phyloP scores from a whole-genome alignment of 257 asterid species.

The Prunella vulgaris region DNA sequence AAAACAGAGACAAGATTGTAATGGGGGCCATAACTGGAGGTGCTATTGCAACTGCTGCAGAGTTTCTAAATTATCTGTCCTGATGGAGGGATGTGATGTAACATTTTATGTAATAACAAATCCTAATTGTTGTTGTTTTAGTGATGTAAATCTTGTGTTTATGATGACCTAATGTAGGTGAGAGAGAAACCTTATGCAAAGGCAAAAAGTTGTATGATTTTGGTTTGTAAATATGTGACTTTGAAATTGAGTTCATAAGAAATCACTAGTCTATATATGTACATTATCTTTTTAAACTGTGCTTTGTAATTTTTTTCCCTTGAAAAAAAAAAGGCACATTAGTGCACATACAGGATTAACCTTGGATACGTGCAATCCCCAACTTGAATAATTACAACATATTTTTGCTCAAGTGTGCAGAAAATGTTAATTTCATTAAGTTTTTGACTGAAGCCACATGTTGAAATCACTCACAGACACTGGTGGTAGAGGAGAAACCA shows the following conservation, averaged over 20 bases:
- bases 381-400: no score
- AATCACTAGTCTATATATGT: no score
- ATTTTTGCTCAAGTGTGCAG: background rate
- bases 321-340: no score
- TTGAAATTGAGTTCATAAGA: no score
- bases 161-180: no score
- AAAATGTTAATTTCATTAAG: background rate
- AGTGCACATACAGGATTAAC: no score
- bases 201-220: no score
- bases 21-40: slow-evolving; percentile 70
- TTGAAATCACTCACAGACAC: background rate
- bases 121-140: background rate
- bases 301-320: no score
- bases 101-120: background rate
- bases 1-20: slow-evolving; percentile 57
- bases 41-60: slow-evolving; percentile 84
- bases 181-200: no score
- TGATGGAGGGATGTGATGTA: slow-evolving; percentile 13
- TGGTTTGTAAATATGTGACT: no score
- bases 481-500: background rate
- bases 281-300: no score
- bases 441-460: background rate
- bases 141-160: background rate
- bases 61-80: slow-evolving; percentile 45
- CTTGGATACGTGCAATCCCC: no score